A percentile compares a stretch with the other conserved stretches of the same genome.
Evolutionary conservation across 441 rosid genomes (phyloP).

Genomic region (Viola pubescens): DNA sequence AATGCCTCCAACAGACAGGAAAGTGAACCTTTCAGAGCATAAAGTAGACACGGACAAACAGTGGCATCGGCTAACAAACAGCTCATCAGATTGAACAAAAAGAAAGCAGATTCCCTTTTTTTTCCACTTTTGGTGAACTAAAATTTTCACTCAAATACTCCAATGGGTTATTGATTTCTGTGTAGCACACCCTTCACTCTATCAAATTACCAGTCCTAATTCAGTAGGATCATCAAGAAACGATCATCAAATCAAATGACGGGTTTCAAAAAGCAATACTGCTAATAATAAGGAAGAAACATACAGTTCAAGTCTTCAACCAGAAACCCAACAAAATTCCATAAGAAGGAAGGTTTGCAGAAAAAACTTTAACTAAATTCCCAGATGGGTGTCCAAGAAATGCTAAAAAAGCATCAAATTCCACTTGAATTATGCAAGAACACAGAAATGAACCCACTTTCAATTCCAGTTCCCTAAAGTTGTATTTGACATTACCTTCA

Average conservation of each 20-base stretch:
- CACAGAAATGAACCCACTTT: constrained; percentile 33
- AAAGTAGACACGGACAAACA: constrained; percentile 45
- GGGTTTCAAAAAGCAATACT: too few species aligned
- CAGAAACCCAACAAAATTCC: constrained; percentile 25
- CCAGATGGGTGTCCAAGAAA: constrained; percentile 33
- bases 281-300: constrained; percentile 8
- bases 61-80: constrained; percentile 61
- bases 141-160: constrained; percentile 17
- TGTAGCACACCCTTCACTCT: constrained; percentile 10
- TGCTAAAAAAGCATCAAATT: constrained; percentile 43
- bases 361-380: constrained; percentile 40
- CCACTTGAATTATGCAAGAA: constrained; percentile 38
- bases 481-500: constrained; percentile 24
- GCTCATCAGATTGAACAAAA: constrained; percentile 42
- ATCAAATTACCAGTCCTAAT: constrained; percentile 7
- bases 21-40: constrained; percentile 90
- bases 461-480: constrained; percentile 32
- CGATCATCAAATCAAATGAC: neutral
- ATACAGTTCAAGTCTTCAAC: constrained; percentile 26
- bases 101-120: constrained; percentile 77
- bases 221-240: neutral
- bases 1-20: constrained; percentile 54
- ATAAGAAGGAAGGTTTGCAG: constrained; percentile 22
- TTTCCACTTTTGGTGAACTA: constrained; percentile 3
- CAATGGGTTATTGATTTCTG: constrained; percentile 4